Base-by-base conservation (phyloP, 148 eudicot genomes). In the Rhododendron williamsianum region DNA sequence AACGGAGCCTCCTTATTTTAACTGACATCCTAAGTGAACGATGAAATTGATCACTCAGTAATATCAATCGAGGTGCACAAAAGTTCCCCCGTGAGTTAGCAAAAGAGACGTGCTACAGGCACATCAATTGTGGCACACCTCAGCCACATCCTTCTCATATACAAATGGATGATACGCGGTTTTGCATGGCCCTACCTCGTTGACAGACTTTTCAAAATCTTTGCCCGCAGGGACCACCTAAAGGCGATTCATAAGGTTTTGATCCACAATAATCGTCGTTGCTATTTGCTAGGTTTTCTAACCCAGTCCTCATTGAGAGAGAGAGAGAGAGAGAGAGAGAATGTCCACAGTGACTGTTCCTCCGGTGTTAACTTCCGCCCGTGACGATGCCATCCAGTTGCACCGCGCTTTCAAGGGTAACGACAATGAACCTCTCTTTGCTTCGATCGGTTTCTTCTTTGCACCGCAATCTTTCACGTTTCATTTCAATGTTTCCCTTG, bases 381-480 rank as follows among this genome's bases (percentile, higher is more conserved):
- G 89, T 12, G 90, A 91, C 8, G 94, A 93, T 83, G 94, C 90
- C 48, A 45, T 84, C 2, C 81, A 60, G 0, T 89, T 93, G 78
- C 45, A 88, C 89, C 88, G 82, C 38, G 93, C 95, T 80, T 93
- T 91, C 85, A 93, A 90, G 83, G 95, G 95, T 91, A 48, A 18
- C 63, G 6, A 16, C 2, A 67, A n/a, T 18, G 45, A 19, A 36
- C 11, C 52, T 56, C 35, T 49, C 35, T 51, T 16, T 18, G 38
- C 48, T 48, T 5, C 5, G 16, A 51, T 16, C 7, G 18, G 33
- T 51, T 45, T 38, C 35, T 45, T 82, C 82, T 48, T 41, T 41
- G 43, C 6, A 5, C 43, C 6, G 41, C 43, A 41, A 41, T 41
- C 0, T 41, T 41, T 5, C 43, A 41, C 43, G 43, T 16, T 77